These are phyloP conservation scores for Starmerella gropengiesseri DNA, from an alignment of 805 yeast species.

Conservation along the genomic window DNA sequence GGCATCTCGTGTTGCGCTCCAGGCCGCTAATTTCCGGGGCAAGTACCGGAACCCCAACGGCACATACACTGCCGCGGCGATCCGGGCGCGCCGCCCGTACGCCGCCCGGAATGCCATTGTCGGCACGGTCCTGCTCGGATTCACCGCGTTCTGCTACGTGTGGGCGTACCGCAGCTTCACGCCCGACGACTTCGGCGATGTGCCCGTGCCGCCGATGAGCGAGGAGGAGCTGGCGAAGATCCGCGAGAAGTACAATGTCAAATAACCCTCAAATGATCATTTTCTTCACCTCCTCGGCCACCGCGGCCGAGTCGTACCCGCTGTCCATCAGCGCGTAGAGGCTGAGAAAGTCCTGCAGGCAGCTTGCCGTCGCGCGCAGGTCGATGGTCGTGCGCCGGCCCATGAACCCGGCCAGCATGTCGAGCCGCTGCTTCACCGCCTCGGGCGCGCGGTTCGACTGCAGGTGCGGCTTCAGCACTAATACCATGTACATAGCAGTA, in stretches of 20 bases:
- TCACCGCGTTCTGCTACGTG: slow-evolving; percentile 53
- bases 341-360: slow-evolving; percentile 73
- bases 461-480: slow-evolving; percentile 39
- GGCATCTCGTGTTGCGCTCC: slow-evolving; percentile 2
- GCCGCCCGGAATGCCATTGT: slow-evolving; percentile 65
- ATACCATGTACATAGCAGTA: slow-evolving; percentile 68
- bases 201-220: slow-evolving; percentile 86
- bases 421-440: slow-evolving; percentile 36
- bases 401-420: slow-evolving; percentile 51
- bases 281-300: slow-evolving; percentile 13
- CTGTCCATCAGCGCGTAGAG: slow-evolving; percentile 74
- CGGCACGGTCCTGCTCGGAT: slow-evolving; percentile 46
- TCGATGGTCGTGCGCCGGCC: slow-evolving; percentile 65
- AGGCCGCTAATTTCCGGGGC: slow-evolving; percentile 14
- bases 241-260: slow-evolving; percentile 28
- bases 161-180: slow-evolving; percentile 30
- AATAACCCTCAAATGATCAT: slow-evolving; percentile 6
- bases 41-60: slow-evolving; percentile 54
- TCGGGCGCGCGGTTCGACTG: slow-evolving; percentile 29
- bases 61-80: slow-evolving; percentile 87
- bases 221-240: slow-evolving; percentile 65
- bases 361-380: slow-evolving; percentile 63
- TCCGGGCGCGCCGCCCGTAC: slow-evolving; percentile 80
- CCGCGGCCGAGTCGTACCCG: slow-evolving; percentile 40
- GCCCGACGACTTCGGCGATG: slow-evolving; percentile 74